These are phyloP conservation scores for Raphanus hybrid DNA, from an alignment of 441 rosid genomes.

Conservation along the genomic window DNA sequence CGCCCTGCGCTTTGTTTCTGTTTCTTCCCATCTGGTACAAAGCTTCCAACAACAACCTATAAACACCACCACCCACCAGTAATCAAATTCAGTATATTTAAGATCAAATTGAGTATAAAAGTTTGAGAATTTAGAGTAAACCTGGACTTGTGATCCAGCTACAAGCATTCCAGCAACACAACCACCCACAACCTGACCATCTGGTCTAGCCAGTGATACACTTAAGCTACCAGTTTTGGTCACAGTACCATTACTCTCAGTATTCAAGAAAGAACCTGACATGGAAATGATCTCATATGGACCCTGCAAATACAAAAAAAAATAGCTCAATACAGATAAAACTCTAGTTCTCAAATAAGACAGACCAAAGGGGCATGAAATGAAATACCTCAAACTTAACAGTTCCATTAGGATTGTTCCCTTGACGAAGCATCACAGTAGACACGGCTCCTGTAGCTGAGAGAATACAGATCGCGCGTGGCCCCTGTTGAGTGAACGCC, in stretches of 20 bases:
- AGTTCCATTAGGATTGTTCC: conserved; percentile 58
- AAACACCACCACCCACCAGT: background rate
- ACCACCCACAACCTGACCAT: conserved; percentile 92
- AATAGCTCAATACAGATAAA: conserved; percentile 11
- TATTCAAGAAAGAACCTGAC: conserved; percentile 72
- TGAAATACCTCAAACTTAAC: conserved; percentile 78
- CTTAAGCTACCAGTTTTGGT: conserved; percentile 64
- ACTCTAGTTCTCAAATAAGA: background rate
- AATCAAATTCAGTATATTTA: background rate
- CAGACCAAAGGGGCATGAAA: conserved; percentile 2
- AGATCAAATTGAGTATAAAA: background rate
- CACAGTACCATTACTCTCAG: conserved; percentile 61
- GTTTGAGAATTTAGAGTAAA: conserved; percentile 2
- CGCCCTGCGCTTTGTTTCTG: conserved; percentile 41
- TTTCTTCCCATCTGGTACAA: conserved; percentile 70
- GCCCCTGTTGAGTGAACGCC: conserved; percentile 91
- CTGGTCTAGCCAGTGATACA: conserved; percentile 85
- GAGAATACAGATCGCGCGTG: conserved; percentile 88
- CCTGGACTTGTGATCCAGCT: conserved; percentile 96
- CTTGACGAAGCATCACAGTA: conserved; percentile 82
- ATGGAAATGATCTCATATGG: conserved; percentile 86
- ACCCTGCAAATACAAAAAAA: conserved; percentile 62
- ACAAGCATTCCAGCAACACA: conserved; percentile 79
- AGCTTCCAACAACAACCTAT: conserved; percentile 93
- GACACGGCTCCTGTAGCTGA: conserved; percentile 92